Evolutionary conservation across 805 yeast genomes (phyloP), one percentile per base, ranked within the genome.

Genomic region (Metschnikowia koreensis): DNA sequence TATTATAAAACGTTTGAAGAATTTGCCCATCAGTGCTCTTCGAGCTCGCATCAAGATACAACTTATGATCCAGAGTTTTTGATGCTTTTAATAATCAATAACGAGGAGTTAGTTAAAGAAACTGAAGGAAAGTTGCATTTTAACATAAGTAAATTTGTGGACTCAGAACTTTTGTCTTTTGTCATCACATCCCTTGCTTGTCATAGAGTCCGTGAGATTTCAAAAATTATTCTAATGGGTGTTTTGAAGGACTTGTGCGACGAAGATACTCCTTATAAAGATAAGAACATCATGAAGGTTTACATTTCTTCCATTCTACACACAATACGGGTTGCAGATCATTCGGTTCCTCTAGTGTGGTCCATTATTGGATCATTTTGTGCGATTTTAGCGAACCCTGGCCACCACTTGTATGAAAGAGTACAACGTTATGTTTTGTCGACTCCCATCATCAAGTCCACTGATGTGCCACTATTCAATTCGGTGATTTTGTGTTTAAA

Each of bases 11-110:
- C 47, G 9, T 60, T 51, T 9, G 31, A 36, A 12, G 31, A 46
- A 12, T 54, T 60, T 26, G 27, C 38, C 9, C 17, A 1, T 11
- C 22, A 13, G 2, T 53, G 57, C 17, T 31, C 46, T 9, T 29
- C 47, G 7, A 47, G 53, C 5, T 49, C 57, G 2, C 70, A 70
- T 42, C 55, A 57, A 8, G 54, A 66, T 1, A 64, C 73, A 0
- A 56, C 70, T 7, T 88, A 91, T 65, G 93, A 89, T 62, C 78
- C 83, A n/a, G 83, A 86, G 61, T 89, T 91, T 60, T 59, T 91
- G 37, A 65, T 89, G 54, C 70, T 86, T 49, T 62, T 84, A 53
- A 67, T 85, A 5, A 64, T 86, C 37, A 86, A 84, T 63, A 87
- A 83, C 58, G 84, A 81, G 5, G 92, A 87, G 54, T 69, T 87